phyloP scores from a whole-genome alignment of 768 basidiomycete genomes.

The Termitomyces sp. region DNA sequence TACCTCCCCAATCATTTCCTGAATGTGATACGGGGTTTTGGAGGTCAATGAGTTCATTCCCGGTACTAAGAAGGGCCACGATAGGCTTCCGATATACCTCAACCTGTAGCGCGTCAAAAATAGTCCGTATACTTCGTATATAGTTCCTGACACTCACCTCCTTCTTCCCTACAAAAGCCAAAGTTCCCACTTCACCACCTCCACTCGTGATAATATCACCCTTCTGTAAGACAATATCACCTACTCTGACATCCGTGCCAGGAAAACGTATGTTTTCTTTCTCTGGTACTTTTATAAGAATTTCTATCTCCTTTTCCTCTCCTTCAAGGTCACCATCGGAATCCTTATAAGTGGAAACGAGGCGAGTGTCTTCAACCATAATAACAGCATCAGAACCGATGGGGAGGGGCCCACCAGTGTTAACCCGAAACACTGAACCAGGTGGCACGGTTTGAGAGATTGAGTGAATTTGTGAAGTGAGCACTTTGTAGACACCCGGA shows the following conservation, averaged over 20 bases:
- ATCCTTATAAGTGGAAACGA: conserved; percentile 51
- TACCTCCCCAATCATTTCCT: conserved; percentile 56
- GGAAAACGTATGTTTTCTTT: conserved; percentile 74
- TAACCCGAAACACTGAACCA: conserved; percentile 69
- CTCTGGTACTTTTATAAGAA: conserved; percentile 53
- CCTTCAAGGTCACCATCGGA: conserved; percentile 32
- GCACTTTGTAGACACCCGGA: conserved; percentile 64
- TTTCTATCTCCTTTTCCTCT: conserved; percentile 73
- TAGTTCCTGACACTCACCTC: conserved; percentile 42
- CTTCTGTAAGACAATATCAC: conserved; percentile 62
- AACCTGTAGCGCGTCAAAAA: conserved; percentile 41
- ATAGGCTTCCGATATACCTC: conserved; percentile 67
- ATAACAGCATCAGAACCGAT: conserved; percentile 73
- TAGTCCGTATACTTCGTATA: not conserved
- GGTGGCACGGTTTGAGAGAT: conserved; percentile 45
- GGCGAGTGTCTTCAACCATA: conserved; percentile 90
- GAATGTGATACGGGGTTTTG: conserved; percentile 36
- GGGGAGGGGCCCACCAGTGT: conserved; percentile 84
- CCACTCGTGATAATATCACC: conserved; percentile 58
- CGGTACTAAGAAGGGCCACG: conserved; percentile 82
- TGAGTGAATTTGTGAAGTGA: conserved; percentile 53
- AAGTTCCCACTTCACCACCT: conserved; percentile 83
- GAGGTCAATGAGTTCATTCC: conserved; percentile 75
- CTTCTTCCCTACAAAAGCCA: conserved; percentile 74
- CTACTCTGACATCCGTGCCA: conserved; percentile 70